A percentile compares a stretch with the other conserved stretches of the same genome.
phyloP scores from a whole-genome alignment of 352 stramenopile species.

The Blastocystis sp. region DNA sequence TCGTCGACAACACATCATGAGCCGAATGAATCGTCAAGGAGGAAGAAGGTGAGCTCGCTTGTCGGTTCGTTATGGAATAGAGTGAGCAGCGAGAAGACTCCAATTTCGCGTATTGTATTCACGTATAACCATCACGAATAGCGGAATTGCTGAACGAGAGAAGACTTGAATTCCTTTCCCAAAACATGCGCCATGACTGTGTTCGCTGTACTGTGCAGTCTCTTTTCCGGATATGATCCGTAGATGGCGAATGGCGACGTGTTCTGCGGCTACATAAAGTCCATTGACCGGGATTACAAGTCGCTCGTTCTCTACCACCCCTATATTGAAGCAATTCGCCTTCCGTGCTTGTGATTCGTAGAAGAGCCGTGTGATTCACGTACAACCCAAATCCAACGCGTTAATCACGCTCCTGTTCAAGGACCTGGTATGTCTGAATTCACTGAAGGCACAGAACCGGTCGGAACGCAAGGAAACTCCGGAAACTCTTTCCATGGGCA shows the following conservation, averaged over 20 bases:
- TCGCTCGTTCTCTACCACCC: conserved; percentile 26
- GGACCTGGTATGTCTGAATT: conserved; percentile 9
- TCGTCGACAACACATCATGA: conserved; percentile 31
- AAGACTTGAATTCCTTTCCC: conserved; percentile 9
- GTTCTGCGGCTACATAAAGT: conserved; percentile 46
- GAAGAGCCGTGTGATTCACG: conserved; percentile 11
- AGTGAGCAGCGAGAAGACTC: background rate
- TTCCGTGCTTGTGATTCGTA: background rate
- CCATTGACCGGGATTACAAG: background rate
- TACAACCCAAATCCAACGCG: background rate
- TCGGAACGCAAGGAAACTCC: background rate
- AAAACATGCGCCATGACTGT: conserved; percentile 22
- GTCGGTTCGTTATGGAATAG: conserved; percentile 3
- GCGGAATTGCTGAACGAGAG: conserved; percentile 38
- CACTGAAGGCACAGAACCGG: background rate
- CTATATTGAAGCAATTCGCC: conserved; percentile 17
- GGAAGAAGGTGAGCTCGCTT: background rate
- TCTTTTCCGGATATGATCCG: background rate
- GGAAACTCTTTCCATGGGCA: conserved; percentile 62
- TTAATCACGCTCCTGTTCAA: conserved; percentile 16
- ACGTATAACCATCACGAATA: background rate
- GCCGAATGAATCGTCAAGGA: conserved; percentile 30
- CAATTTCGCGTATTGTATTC: background rate
- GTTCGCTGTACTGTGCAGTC: conserved; percentile 16
- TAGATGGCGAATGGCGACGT: conserved; percentile 53